phyloP scores from a whole-genome alignment of 164 flowering plant genomes.

The Vitis amurensis region DNA sequence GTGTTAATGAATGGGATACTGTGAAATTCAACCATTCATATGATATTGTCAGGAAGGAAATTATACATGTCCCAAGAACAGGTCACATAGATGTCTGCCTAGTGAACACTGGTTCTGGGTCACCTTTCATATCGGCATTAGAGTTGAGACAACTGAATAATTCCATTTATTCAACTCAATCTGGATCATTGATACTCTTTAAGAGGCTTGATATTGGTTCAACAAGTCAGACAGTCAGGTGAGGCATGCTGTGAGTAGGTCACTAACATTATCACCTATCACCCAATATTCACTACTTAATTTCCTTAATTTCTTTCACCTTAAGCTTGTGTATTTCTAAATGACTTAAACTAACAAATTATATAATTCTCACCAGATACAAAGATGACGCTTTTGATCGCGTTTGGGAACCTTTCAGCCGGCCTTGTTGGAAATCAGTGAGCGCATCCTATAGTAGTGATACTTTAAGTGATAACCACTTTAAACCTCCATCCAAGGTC shows the following conservation, averaged over 20 bases:
- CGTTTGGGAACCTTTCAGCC: too few species aligned
- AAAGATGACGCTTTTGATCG: too few species aligned
- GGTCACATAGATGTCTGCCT: constrained; percentile 31
- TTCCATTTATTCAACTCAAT: constrained; percentile 11
- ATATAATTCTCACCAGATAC: too few species aligned
- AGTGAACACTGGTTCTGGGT: constrained; percentile 32
- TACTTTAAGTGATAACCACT: neutral
- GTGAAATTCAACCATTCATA: constrained; percentile 6
- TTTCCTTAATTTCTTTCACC: too few species aligned
- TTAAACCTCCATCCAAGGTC: constrained; percentile 21
- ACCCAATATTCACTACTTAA: neutral
- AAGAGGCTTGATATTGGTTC: constrained; percentile 3
- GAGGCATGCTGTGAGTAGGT: too few species aligned
- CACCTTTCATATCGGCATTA: constrained; percentile 44
- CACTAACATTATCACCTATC: too few species aligned
- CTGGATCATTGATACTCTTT: constrained; percentile 16
- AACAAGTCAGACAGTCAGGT: too few species aligned
- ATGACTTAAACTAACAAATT: too few species aligned
- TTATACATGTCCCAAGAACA: constrained; percentile 19
- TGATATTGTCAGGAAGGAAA: constrained; percentile 9
- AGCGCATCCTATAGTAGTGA: neutral
- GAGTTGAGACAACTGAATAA: constrained; percentile 27
- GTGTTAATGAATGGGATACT: constrained; percentile 33
- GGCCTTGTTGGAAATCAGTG: too few species aligned
- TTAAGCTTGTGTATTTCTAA: too few species aligned